Percentiles rank a stretch among this genome's conserved stretches.
phyloP scores from a whole-genome alignment of 78 protist species.

The Planoprotostelium fungivorum region DNA sequence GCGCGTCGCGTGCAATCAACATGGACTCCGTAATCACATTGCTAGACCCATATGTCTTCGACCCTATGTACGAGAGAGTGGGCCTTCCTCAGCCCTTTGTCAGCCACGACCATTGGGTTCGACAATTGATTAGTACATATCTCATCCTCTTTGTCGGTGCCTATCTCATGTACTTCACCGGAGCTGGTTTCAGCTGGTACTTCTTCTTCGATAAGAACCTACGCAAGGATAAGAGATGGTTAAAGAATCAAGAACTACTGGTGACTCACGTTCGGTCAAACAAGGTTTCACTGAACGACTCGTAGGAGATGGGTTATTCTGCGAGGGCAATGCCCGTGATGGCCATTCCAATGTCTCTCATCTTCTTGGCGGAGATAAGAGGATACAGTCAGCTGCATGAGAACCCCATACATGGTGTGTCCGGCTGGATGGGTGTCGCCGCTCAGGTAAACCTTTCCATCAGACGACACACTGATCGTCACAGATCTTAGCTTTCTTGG shows the following conservation, averaged over 20 bases:
- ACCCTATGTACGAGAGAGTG: background rate
- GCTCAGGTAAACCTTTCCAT: background rate
- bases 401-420: background rate
- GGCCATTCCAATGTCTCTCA: background rate
- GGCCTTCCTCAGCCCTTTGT: background rate
- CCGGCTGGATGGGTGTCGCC: background rate
- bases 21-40: background rate
- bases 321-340: background rate
- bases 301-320: background rate
- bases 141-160: background rate
- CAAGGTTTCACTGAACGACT: background rate
- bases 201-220: background rate
- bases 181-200: background rate
- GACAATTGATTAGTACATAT: background rate
- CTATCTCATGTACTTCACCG: background rate
- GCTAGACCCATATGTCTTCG: background rate
- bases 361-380: background rate
- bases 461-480: background rate
- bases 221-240: background rate
- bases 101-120: background rate
- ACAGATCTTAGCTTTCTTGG: slow-evolving; percentile 16
- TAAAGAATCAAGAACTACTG: background rate
- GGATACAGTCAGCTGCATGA: slow-evolving; percentile 3
- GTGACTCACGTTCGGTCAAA: background rate
- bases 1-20: no score